Base-by-base conservation (phyloP, 2,329 filamentous ascomycete species). In the Claviceps cyperi region DNA sequence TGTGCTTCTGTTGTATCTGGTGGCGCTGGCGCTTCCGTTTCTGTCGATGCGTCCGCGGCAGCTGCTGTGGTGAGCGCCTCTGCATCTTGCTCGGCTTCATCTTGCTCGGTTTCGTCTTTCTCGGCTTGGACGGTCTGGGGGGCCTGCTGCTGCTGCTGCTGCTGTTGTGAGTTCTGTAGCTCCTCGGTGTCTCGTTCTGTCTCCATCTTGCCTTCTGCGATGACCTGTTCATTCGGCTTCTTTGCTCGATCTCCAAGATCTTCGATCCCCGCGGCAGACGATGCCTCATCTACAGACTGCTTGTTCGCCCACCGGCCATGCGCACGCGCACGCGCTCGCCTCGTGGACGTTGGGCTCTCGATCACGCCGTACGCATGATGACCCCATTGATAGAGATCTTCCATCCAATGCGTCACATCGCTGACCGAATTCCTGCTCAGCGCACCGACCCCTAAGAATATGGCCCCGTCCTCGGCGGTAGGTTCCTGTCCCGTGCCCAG, bases 321-420 rank as follows among this genome's bases (percentile, higher is more conserved):
- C 39, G 56, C 62, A 59, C 64, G 41, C 39, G 39, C 39, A n/a
- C 43, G 76, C 55, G 68, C 65, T 46, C 74, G 72, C 35, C 84
- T 76, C 52, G 75, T 74, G 1, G 85, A 83, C 1, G 76, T 78
- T 14, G 88, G 85, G 56, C 87, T 89, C 37, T 94, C 84, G 49
- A 78, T 77, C 6, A 96, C 78, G 4, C 90, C 91, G 62, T 95
- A 97, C 2, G 91, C 82, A 59, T 85, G 76, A 48, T 86, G 81
- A 2, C 90, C 91, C 72, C 88, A 87, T 32, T 75, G 81, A 64
- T 92, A 94, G 2, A 96, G 74, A 59, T 86, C 84, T 64, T 94
- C 86, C 74, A 92, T 83, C 91, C 91, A 97, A 50, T 84, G 78
- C 1, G 84, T 83, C 24, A 96, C 63, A 58, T 84, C 80, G 46